Evolutionary conservation across 345 rosid species (phyloP), one percentile per base, ranked within the genome.

Genomic region (Moringa oleifera): DNA sequence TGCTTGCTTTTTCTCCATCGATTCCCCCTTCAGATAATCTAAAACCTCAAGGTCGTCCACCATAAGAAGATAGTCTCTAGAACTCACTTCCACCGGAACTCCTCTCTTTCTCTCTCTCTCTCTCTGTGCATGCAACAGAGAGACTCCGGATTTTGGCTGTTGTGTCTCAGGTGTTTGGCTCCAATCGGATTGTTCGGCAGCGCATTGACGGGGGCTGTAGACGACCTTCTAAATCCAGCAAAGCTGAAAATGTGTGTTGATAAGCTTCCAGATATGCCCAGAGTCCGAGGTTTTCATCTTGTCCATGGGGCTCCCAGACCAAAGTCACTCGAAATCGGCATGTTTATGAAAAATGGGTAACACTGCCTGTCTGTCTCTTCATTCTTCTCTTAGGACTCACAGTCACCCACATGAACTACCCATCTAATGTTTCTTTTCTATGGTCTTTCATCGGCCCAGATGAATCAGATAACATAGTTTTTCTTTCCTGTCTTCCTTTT

Each of bases 261-360:
- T 37, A 68, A 82, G 36, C 86, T 94, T 54, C 89, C 79, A 0
- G 81, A 85, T 62, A 80, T 94, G 68, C 96, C 96, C 0, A 83
- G 19, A 57, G 62, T 94, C 72, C 65, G 25, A 18, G 89, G 83
- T 22, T 90, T 58, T 57, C 59, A 72, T 22, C 47, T 76, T n/a
- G 70, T 68, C 12, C 53, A 71, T 53, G 84, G 84, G 25, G 63
- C 54, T 51, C 71, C 77, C 61, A 80, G 65, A 60, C 51, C 90
- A 9, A 83, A 70, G 68, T 70, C 71, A 16, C 77, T 94, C 31
- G 36, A 69, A 19, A 90, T 94, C 69, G 96, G 93, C 80, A 94
- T 94, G 97, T 94, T 68, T 76, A 25, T 22, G 70, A 88, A 70
- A 64, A 63, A 69, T 90, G 96, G 99, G 99, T 94, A 78, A 57